Evolutionary conservation across 345 rosid species (phyloP), one percentile per base, ranked within the genome.

Genomic region (Stellera chamaejasme): DNA sequence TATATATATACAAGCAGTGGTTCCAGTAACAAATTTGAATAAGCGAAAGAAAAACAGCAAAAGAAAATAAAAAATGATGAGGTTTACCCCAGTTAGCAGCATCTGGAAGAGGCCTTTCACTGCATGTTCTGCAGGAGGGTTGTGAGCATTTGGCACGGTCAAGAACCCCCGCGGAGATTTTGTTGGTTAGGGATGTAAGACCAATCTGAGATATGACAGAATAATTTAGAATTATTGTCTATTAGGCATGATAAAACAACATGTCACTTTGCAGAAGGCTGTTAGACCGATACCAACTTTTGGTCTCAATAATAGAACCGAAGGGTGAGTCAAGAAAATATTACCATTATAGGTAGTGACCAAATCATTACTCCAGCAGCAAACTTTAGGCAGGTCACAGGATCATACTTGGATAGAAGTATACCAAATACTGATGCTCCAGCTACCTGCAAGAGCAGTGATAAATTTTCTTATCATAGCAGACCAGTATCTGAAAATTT

Each of bases 371-470:
- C 64, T 61, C 82, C 66, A 61, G 87, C 87, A 53, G 93, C 96
- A 27, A 78, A 75, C 80, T 81, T 82, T 68, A 92, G 73, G 83
- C 95, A 92, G 55, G 90, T 84, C 69, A 88, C 94, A 13, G 86
- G 89, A 36, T 84, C 79, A 64, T 78, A 88, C 62, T 69, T 84
- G 63, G 91, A 79, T 50, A 88, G 83, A 59, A 92, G 94, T 66
- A 86, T 62, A 49, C 97, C 98, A 65, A 92, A 88, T 66, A 88
- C 27, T 19, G 79, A 79, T 23, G 97, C 85, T 52, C 95, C 95
- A 77, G 89, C 93, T 14, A 92, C 86, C 98, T 92, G 74, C 60
- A 67, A 28, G 57, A 46, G 52, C 13, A 52, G 19, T 47, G 0
- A 23, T 26, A 43, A 42, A 51, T 55, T 51, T 48, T 25, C 16